Base-by-base conservation (phyloP, 345 rosid genomes). In the Eucalyptus tenuipes region DNA sequence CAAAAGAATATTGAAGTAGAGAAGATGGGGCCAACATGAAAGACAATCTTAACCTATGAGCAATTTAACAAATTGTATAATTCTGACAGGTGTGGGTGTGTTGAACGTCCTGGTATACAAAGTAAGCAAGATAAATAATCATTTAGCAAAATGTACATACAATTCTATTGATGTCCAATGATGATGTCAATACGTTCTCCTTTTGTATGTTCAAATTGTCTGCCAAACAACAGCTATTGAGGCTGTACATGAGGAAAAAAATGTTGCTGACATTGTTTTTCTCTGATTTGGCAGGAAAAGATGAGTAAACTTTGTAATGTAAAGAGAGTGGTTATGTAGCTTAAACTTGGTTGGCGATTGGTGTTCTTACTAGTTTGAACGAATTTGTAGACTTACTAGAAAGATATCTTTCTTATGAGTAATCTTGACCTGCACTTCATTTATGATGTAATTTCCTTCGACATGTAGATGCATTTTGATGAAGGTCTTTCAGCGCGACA, bases 381-480 rank as follows among this genome's bases (percentile, higher is more conserved):
- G 44, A 45, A 47, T 47, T n/a, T 47, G 20, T 25, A 20, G 55
- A 18, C 25, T 27, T 29, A 20, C 29, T 40, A 75, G 29, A 75
- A 75, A 75, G 37, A 64, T 64, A 3, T n/a, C 68, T 75, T 37
- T 75, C 47, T 75, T 75, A 20, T 75, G 84, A 75, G 84, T 75
- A 75, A 40, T 20, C 29, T 75, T 40, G 84, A 75, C 47, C 84
- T 75, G 47, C 47, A 75, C 20, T 86, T 50, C 59, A 87, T 40
- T 45, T 31, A 66, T 7, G 29, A 9, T 20, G 47, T 64, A 45
- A 88, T 89, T 88, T 89, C 55, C 88, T 81, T 93, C 89, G 66
- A 90, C 86, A 87, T 92, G 87, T 91, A 97, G 99, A 93, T 96
- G 91, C 99, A 97, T 91, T 97, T 97, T 92, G 99, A 97, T 91